Evolutionary conservation across 768 basidiomycete species (phyloP).

Genomic region (Boletales sp.): DNA sequence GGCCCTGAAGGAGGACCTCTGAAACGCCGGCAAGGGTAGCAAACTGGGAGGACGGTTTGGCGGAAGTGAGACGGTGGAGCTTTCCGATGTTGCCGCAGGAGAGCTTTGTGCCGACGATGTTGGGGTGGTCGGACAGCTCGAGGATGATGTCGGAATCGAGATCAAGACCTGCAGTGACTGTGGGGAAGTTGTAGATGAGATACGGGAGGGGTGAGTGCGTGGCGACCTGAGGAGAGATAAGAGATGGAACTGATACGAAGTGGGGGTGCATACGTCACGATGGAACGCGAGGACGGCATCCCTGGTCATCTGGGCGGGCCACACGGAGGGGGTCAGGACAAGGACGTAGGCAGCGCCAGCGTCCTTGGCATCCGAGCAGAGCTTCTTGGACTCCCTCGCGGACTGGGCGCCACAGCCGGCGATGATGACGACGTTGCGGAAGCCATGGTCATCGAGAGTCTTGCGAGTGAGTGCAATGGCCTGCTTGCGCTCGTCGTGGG

Average conservation of each 20-base stretch:
- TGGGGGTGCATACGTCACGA: constrained; percentile 42
- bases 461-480: constrained; percentile 63
- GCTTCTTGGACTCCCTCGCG: constrained; percentile 66
- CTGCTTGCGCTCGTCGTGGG: constrained; percentile 64
- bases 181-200: constrained; percentile 86
- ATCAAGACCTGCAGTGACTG: constrained; percentile 77
- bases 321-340: constrained; percentile 70
- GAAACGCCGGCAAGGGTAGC: constrained; percentile 74
- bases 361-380: constrained; percentile 70
- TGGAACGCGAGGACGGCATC: constrained; percentile 67
- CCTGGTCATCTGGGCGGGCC: constrained; percentile 60
- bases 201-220: constrained; percentile 64
- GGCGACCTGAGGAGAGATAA: constrained; percentile 48
- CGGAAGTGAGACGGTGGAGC: constrained; percentile 67
- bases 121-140: constrained; percentile 69
- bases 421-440: constrained; percentile 62
- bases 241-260: not conserved
- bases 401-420: constrained; percentile 85
- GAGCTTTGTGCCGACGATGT: constrained; percentile 82
- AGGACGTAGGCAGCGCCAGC: constrained; percentile 82
- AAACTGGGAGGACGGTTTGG: constrained; percentile 51
- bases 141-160: constrained; percentile 77
- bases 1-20: constrained; percentile 62
- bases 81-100: constrained; percentile 87
- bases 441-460: constrained; percentile 71